A percentile compares a stretch with the other conserved stretches of the same genome.
These are phyloP conservation scores for Phytopythium helicoides DNA, from an alignment of 352 stramenopile genomes.

Conservation along the genomic window DNA sequence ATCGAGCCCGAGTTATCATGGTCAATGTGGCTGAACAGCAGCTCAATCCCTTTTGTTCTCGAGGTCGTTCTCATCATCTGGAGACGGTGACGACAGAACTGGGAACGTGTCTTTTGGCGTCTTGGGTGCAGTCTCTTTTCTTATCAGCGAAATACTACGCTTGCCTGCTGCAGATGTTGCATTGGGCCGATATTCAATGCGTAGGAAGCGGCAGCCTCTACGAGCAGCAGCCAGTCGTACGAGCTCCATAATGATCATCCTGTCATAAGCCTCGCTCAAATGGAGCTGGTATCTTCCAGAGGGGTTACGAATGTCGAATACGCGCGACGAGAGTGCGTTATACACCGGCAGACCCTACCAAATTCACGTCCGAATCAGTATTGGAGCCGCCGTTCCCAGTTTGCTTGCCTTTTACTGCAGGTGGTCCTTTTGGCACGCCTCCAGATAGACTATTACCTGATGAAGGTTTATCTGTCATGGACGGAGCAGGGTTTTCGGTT, in stretches of 20 bases:
- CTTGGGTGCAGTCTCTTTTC: slow-evolving; percentile 33
- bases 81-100: not conserved
- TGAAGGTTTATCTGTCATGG: not conserved
- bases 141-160: slow-evolving; percentile 38
- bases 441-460: not conserved
- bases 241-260: slow-evolving; percentile 75
- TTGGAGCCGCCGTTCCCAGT: not conserved
- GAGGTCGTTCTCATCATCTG: slow-evolving; percentile 40
- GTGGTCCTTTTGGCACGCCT: not conserved
- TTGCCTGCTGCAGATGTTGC: slow-evolving; percentile 16
- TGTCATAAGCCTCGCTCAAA: slow-evolving; percentile 66
- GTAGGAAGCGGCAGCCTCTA: slow-evolving; percentile 72
- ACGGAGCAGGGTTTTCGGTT: slow-evolving; percentile 1
- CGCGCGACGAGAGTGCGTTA: slow-evolving; percentile 20
- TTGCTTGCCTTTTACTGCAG: not conserved
- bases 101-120: slow-evolving; percentile 1
- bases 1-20: slow-evolving; percentile 57
- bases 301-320: slow-evolving; percentile 76
- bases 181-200: slow-evolving; percentile 48
- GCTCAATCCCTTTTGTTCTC: slow-evolving; percentile 58
- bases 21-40: slow-evolving; percentile 63
- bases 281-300: slow-evolving; percentile 69
- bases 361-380: slow-evolving; percentile 19
- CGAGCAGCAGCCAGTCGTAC: slow-evolving; percentile 64
- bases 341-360: slow-evolving; percentile 43